Evolutionary conservation across 306 rosid genomes (phyloP).

Genomic region (Hippophae rhamnoides): DNA sequence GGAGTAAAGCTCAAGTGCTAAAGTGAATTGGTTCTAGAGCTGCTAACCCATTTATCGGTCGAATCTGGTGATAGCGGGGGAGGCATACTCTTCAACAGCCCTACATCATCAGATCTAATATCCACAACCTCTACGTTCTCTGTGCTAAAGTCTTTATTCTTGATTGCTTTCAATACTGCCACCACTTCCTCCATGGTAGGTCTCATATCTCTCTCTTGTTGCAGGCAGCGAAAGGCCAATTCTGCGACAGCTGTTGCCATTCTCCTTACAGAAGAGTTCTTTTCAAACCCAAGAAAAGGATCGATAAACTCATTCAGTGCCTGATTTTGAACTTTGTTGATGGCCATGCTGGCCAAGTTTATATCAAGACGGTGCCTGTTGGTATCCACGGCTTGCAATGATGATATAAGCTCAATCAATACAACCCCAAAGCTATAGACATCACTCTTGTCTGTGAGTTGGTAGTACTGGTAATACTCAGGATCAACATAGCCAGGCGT

Average conservation of each 20-base stretch:
- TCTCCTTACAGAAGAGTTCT: conserved; percentile 23
- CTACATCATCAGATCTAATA: conserved; percentile 36
- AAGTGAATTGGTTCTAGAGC: conserved; percentile 30
- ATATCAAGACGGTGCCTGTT: conserved; percentile 55
- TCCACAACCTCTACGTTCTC: conserved; percentile 29
- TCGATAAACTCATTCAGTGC: conserved; percentile 58
- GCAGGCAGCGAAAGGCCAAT: conserved; percentile 80
- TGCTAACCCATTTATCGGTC: conserved; percentile 53
- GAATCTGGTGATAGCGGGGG: conserved; percentile 61
- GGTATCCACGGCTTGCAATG: conserved; percentile 75
- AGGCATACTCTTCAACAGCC: conserved; percentile 38
- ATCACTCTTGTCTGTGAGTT: conserved; percentile 70
- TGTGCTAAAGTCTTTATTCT: conserved; percentile 27
- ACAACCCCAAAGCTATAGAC: conserved; percentile 93
- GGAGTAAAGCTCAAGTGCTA: conserved; percentile 23
- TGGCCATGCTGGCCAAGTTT: conserved; percentile 65
- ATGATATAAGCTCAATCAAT: conserved; percentile 65
- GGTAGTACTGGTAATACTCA: conserved; percentile 73
- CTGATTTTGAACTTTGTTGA: conserved; percentile 49
- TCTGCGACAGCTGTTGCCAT: conserved; percentile 59
- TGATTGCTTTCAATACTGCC: conserved; percentile 41
- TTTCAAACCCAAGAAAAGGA: conserved; percentile 54
- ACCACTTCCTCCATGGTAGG: conserved; percentile 79
- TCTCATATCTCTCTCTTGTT: conserved; percentile 72
- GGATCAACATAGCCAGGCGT: conserved; percentile 98